Conservation (phyloP, 2,329 filamentous ascomycete species). For the Cucurbitaria berberidis region DNA sequence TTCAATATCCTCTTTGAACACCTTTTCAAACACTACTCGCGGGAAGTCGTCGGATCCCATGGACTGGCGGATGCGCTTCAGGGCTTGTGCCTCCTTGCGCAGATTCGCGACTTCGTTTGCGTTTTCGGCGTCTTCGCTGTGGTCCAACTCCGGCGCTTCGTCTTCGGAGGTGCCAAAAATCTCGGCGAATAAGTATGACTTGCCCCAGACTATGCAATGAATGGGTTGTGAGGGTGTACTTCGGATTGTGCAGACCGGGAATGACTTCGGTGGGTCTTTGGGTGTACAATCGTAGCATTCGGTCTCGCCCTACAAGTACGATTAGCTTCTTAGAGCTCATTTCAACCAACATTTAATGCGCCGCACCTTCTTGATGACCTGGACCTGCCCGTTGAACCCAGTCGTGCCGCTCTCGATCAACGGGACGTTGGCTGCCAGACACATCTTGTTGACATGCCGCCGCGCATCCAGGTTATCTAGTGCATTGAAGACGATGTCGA, state of each 20-base stretch:
- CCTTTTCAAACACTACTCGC: conserved; percentile 86
- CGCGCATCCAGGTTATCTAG: conserved; percentile 94
- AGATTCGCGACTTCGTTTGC: conserved; percentile 87
- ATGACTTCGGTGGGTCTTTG: conserved; percentile 90
- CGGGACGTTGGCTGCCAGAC: conserved; percentile 85
- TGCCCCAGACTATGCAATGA: conserved; percentile 98
- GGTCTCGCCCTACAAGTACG: conserved; percentile 66
- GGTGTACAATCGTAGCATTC: conserved; percentile 95
- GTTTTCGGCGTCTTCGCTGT: conserved; percentile 81
- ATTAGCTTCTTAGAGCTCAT: conserved; percentile 3
- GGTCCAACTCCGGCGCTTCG: conserved; percentile 77
- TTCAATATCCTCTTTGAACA: conserved; percentile 84
- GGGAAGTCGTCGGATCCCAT: conserved; percentile 81
- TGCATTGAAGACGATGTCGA: conserved; percentile 92
- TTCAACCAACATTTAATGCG: not conserved
- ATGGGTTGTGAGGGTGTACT: conserved; percentile 96
- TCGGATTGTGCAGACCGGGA: conserved; percentile 95
- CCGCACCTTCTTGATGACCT: conserved; percentile 83
- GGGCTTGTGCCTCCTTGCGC: conserved; percentile 78
- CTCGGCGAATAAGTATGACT: conserved; percentile 94
- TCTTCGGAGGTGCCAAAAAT: conserved; percentile 93
- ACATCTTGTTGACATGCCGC: conserved; percentile 97
- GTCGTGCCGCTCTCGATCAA: conserved; percentile 97
- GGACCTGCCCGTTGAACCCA: conserved; percentile 96
- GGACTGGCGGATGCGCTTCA: conserved; percentile 81